Base-by-base conservation (phyloP, 148 eudicot species). In the Nyssa sinensis region DNA sequence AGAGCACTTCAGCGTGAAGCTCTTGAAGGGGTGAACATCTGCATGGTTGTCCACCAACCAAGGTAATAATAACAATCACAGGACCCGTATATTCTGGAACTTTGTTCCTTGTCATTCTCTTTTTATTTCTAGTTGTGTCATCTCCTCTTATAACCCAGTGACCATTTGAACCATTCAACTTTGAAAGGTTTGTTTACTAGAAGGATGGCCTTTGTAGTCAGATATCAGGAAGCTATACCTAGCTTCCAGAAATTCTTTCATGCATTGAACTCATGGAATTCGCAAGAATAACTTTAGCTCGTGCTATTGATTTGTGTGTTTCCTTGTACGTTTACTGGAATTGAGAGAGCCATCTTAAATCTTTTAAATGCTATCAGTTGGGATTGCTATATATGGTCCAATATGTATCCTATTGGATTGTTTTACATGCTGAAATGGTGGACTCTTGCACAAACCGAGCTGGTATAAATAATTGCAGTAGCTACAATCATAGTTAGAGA, bases 21-120 rank as follows among this genome's bases (percentile, higher is more conserved):
- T 53, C 71, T 82, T 30, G 85, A 79, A 72, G 88, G 88, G 70
- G 85, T 85, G 39, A 85, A 85, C 61, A 57, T 85, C 39, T 77
- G 85, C 64, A 80, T 85, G 88, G 88, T 85, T 41, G 82, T 85
- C 62, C 88, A 85, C 74, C 88, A 85, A 62, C 88, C 88, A 28
- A 82, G 85, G 88, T 82, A 77, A 71, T n/a, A 16, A 51, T n/a
- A 51, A 37, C 53, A 61, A 12, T 53, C 14, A 32, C 33, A 47
- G 59, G 9, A 5, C 28, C n/a, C 9, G 27, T 31, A 35, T 41
- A n/a, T 71, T 7, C 6, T 39, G 27, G 30, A 31, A 32, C 35
- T 29, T n/a, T 58, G 8, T 66, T 57, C 2, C 0, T 23, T 63
- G 31, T 30, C 31, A 33, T 53, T 70, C 25, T 33, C 25, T 39